phyloP scores from a whole-genome alignment of 2,329 filamentous ascomycete genomes.

The Cryphonectria naterciae region DNA sequence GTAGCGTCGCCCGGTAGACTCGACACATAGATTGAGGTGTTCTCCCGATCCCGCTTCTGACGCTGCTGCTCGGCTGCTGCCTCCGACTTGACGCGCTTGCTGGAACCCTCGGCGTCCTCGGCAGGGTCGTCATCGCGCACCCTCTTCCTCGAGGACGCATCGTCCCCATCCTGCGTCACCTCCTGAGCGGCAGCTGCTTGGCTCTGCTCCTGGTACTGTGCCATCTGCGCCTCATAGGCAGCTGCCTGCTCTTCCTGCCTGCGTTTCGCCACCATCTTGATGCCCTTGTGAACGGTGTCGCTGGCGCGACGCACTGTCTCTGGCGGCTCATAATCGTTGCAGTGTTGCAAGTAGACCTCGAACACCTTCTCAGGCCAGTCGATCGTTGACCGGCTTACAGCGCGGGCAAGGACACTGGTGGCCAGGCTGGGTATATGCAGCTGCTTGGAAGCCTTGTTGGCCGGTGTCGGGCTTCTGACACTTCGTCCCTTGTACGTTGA shows the following conservation, averaged over 20 bases:
- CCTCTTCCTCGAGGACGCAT: conserved; percentile 61
- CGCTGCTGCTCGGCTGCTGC: conserved; percentile 39
- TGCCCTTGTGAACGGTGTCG: conserved; percentile 72
- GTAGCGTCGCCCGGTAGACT: conserved; percentile 73
- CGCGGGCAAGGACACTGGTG: conserved; percentile 76
- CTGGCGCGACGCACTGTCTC: conserved; percentile 74
- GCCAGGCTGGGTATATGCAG: conserved; percentile 72
- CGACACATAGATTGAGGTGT: conserved; percentile 81
- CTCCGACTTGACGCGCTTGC: conserved; percentile 68
- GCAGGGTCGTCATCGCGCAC: conserved; percentile 69
- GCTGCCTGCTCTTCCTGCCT: conserved; percentile 68
- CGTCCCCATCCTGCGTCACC: conserved; percentile 37
- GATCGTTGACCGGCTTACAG: conserved; percentile 62
- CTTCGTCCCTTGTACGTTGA: conserved; percentile 50
- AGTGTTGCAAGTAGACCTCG: conserved; percentile 76
- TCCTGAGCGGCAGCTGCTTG: conserved; percentile 41
- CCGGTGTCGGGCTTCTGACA: conserved; percentile 57
- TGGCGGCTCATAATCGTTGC: conserved; percentile 86
- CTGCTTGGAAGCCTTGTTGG: conserved; percentile 31
- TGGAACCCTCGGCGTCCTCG: conserved; percentile 53
- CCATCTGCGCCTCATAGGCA: conserved; percentile 57
- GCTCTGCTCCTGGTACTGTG: conserved; percentile 38
- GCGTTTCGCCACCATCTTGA: conserved; percentile 64
- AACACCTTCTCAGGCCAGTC: conserved; percentile 80
- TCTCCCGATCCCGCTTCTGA: conserved; percentile 83